Base-by-base conservation (phyloP, 73 alveolate genomes). In the Blepharisma japonicum region DNA sequence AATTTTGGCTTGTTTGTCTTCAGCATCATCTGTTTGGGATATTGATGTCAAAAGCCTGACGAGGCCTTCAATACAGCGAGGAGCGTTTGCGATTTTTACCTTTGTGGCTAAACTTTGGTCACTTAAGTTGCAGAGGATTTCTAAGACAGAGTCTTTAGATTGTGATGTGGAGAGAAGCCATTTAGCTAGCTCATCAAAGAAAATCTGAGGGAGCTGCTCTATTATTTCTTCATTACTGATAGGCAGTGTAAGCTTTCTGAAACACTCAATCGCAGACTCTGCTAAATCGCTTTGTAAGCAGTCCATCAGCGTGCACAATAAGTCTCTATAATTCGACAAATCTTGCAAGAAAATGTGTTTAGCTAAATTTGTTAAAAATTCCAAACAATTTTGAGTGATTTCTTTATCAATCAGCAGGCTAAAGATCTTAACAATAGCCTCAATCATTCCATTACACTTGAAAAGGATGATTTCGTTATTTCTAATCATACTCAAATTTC, bases 71-170 rank as follows among this genome's bases (percentile, higher is more conserved):
- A 94, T 83, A 48, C 98, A 91, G 50, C 85, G 83, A 78, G 92
- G 94, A 72, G 86, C 84, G 61, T 90, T 84, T 56, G 96, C 96
- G 45, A 94, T 89, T 79, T 89, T 86, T 2, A 94, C 94, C 81
- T 94, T 94, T 3, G 96, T 83, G 38, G 86, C 71, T 49, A 88
- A 86, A 78, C 86, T 83, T 79, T 94, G 91, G 55, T 94, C 98
- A 27, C 94, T 82, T 66, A 94, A 81, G 50, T 94, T 88, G 77
- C 96, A 94, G 56, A 94, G 82, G 6, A 94, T 86, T 87, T 94
- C 98, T 53, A 91, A 77, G 55, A 94, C 93, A 0, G 96, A 94
- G 80, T 94, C 98, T 85, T 97, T 91, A 0, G 94, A 86, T 70
- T 89, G 93, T 71, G 88, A 77, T 1, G 14, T 14, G 23, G 49